Base-by-base conservation (phyloP, 2,329 filamentous ascomycete genomes). In the Fusarium sp. region DNA sequence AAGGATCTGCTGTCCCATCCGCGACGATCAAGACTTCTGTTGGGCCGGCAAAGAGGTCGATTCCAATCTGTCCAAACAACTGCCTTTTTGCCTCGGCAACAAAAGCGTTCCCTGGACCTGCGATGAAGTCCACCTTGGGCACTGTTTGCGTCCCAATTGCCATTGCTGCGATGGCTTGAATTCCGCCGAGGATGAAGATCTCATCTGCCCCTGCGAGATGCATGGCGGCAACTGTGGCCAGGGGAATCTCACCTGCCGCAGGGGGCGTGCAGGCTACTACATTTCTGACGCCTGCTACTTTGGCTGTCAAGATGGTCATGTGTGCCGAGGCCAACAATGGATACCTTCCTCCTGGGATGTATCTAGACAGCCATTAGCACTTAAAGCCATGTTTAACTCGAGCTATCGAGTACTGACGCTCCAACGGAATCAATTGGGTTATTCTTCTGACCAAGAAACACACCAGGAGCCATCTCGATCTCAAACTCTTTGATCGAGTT, bases 131-230 rank as follows among this genome's bases (percentile, higher is more conserved):
- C 2, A 60, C 57, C 25, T 60, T 60, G 3, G 57, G 57, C 0
- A 60, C 15, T 0, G 57, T 60, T 32, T 60, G 25, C 0, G 57
- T 60, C 9, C 57, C 57, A 9, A 25, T 13, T 7, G 57, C 57
- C 57, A 60, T 60, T 25, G 57, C 57, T 8, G 57, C 44, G 2
- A 60, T 12, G 6, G 57, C 57, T 25, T 60, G 57, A 8, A 60
- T 60, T 2, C 57, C 57, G 1, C 57, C 57, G 2, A 60, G 43
- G 9, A 60, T 21, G 21, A 60, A 60, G 3, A 60, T 60, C 21
- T 60, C 43, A n/a, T 60, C 57, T 60, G 57, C 44, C 1, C 57
- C 57, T 38, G 57, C 57, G 21, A 60, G 57, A 18, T 60, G 35
- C 57, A 60, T 60, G 6, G 57, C 57, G 3, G 57, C 44, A 25